Percentiles rank a stretch among this genome's conserved stretches.
These are phyloP conservation scores for Diaporthe eres DNA, from an alignment of 2,329 filamentous ascomycete genomes.

Conservation along the genomic window DNA sequence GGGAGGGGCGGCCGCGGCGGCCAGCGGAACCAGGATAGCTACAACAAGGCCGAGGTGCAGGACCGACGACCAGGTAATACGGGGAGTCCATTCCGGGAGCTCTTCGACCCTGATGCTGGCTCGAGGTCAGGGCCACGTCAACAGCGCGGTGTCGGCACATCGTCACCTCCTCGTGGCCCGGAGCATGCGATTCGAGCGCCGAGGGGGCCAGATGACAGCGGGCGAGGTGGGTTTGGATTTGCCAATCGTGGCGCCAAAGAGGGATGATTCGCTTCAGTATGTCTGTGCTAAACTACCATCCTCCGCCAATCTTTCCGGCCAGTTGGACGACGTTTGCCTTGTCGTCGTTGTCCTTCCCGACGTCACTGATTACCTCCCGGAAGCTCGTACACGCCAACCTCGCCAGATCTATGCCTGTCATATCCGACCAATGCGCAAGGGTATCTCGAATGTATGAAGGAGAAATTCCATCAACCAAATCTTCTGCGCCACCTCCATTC, in stretches of 20 bases:
- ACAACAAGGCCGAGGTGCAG: conserved; percentile 45
- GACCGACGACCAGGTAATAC: conserved; percentile 47
- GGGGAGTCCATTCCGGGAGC: conserved; percentile 64
- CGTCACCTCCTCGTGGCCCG: conserved; percentile 65
- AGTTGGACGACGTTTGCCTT: conserved; percentile 89
- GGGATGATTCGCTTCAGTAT: conserved; percentile 55
- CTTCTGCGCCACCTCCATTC: conserved; percentile 48
- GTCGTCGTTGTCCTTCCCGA: conserved; percentile 82
- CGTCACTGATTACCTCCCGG: conserved; percentile 93
- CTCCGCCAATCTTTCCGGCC: conserved; percentile 91
- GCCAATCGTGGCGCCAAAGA: conserved; percentile 72
- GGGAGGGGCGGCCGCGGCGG: conserved; percentile 58
- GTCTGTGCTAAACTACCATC: conserved; percentile 76
- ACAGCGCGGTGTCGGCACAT: conserved; percentile 58
- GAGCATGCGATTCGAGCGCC: conserved; percentile 81
- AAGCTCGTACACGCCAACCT: conserved; percentile 89
- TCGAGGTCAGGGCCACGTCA: conserved; percentile 71
- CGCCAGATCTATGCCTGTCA: conserved; percentile 78
- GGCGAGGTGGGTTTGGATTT: conserved; percentile 85
- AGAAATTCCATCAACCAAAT: conserved; percentile 76
- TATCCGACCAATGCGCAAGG: conserved; percentile 81
- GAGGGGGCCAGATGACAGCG: conserved; percentile 82
- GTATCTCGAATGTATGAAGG: conserved; percentile 75
- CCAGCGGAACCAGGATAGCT: conserved; percentile 52
- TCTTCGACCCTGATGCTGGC: conserved; percentile 84